Conservation (phyloP, 73 alveolate species). For the Symbiodinium natans region DNA sequence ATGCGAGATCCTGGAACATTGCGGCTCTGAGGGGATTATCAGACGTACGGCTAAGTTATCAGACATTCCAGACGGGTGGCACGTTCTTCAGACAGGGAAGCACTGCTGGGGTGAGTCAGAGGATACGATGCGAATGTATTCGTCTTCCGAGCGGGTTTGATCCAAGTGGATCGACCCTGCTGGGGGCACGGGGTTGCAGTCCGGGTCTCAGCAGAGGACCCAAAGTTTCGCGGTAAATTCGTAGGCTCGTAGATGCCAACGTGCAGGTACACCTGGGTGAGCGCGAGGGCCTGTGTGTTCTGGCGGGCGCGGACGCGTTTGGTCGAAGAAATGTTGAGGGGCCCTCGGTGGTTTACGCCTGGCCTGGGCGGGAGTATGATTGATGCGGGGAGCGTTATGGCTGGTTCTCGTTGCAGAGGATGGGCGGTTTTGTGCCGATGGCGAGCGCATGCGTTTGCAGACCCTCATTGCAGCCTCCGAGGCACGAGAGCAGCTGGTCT, state of each 20-base stretch:
- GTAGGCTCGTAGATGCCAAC: neutral
- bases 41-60: neutral
- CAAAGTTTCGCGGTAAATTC: neutral
- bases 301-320: conserved; percentile 34
- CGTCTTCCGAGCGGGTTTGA: neutral
- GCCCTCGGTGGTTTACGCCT: neutral
- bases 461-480: neutral
- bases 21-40: neutral
- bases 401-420: neutral
- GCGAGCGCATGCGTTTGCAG: neutral
- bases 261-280: neutral
- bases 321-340: neutral
- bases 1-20: neutral
- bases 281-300: neutral
- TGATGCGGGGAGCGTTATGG: neutral
- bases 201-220: neutral
- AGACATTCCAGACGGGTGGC: conserved; percentile 16
- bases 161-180: neutral
- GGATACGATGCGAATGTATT: neutral
- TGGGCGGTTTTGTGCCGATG: neutral
- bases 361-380: neutral
- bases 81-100: neutral
- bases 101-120: neutral
- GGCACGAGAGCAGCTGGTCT: conserved; percentile 4
- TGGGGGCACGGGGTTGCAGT: too few species aligned